Conservation (phyloP, 805 yeast genomes). For the Aciculoconidium aculeatum region DNA sequence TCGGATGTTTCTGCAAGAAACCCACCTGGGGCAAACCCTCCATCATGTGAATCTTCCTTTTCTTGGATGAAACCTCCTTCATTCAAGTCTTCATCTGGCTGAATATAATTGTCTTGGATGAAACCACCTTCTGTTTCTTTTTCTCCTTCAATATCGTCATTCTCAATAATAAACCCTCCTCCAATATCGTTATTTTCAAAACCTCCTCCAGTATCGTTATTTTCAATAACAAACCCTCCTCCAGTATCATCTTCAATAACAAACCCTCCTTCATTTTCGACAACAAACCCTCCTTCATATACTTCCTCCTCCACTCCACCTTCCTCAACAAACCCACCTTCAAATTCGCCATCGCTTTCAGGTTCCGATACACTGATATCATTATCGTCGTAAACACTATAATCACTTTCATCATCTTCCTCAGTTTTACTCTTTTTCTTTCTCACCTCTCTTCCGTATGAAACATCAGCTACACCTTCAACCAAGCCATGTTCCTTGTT, state of each 20-base stretch:
- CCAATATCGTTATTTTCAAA: conserved; percentile 5
- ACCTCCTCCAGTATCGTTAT: conserved; percentile 5
- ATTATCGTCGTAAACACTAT: conserved; percentile 12
- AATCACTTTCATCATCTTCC: conserved; percentile 11
- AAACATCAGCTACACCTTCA: conserved; percentile 8
- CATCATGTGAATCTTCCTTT: too few relatives aligned
- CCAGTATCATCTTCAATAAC: conserved; percentile 9
- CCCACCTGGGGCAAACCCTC: too few relatives aligned
- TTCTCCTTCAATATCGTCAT: conserved; percentile 6
- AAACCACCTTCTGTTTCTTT: not conserved
- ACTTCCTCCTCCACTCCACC: conserved; percentile 3
- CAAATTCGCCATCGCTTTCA: conserved; percentile 10
- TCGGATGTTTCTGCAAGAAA: too few relatives aligned
- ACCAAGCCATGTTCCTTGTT: conserved; percentile 44
- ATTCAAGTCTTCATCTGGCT: too few relatives aligned
- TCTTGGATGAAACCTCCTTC: too few relatives aligned
- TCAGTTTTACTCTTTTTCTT: not conserved
- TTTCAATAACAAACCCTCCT: conserved; percentile 16
- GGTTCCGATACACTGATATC: conserved; percentile 3
- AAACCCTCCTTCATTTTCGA: conserved; percentile 7
- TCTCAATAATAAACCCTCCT: conserved; percentile 13
- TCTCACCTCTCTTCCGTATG: conserved; percentile 1
- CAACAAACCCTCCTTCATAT: conserved; percentile 4
- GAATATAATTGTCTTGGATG: too few relatives aligned
- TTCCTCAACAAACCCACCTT: conserved; percentile 17